phyloP scores from a whole-genome alignment of 2,329 filamentous ascomycete species.

The Aspergillus floridensis region DNA sequence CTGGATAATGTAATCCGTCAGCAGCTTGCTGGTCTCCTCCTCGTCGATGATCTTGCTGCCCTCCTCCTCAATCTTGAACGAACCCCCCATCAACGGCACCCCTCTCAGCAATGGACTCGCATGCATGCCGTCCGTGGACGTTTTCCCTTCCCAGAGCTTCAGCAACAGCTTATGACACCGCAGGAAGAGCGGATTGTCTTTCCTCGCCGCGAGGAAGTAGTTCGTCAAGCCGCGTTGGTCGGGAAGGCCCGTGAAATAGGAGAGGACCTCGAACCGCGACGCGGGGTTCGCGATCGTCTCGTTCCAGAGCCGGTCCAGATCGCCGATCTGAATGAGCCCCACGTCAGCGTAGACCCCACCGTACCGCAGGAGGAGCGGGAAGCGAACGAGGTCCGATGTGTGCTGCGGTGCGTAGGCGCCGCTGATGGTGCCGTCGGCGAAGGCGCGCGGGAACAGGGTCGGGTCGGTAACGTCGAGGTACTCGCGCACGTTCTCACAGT shows the following conservation, averaged over 20 bases:
- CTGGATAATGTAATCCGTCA: constrained; percentile 9
- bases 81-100: background rate
- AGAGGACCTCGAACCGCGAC: constrained; percentile 3
- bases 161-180: constrained; percentile 3
- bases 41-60: background rate
- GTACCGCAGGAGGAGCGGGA: background rate
- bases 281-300: constrained; percentile 1
- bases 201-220: constrained; percentile 1
- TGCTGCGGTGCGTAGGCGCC: constrained; percentile 4
- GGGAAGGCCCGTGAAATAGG: background rate
- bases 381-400: constrained; percentile 7
- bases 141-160: constrained; percentile 4
- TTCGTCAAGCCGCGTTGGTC: background rate
- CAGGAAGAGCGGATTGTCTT: background rate
- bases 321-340: constrained; percentile 5
- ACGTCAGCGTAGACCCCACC: constrained; percentile 7
- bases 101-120: background rate
- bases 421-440: background rate
- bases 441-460: background rate
- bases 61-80: background rate
- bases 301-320: constrained; percentile 2
- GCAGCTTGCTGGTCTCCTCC: background rate
- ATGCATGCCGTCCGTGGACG: constrained; percentile 2
- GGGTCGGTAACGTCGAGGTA: background rate
- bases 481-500: background rate